Conservation (phyloP, 495 filamentous ascomycete genomes). For the Apodospora peruviana region DNA sequence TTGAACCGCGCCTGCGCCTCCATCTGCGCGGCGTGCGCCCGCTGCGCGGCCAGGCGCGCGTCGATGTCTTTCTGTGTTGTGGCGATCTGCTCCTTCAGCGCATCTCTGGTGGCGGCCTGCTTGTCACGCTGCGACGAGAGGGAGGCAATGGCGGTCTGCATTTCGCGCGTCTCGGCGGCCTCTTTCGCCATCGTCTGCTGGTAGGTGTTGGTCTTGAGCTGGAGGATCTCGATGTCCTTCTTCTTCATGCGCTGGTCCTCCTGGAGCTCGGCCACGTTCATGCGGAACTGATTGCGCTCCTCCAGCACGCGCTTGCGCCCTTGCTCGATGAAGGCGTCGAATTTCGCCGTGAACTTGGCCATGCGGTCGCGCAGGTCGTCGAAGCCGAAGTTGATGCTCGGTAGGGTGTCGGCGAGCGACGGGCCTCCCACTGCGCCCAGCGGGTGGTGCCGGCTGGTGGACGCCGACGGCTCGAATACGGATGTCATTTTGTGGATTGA, state of each 20-base stretch:
- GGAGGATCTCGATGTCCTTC: conserved; percentile 78
- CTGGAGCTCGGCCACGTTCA: conserved; percentile 83
- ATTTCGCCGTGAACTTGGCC: conserved; percentile 84
- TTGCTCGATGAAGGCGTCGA: conserved; percentile 90
- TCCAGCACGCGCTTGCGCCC: conserved; percentile 84
- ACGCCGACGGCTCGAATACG: conserved; percentile 71
- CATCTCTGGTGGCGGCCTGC: conserved; percentile 65
- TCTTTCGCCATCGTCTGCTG: conserved; percentile 80
- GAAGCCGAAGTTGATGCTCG: conserved; percentile 91
- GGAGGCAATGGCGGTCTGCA: conserved; percentile 71
- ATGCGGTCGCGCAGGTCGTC: conserved; percentile 93
- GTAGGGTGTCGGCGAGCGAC: conserved; percentile 70
- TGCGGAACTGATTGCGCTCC: conserved; percentile 88
- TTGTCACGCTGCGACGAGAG: conserved; percentile 72
- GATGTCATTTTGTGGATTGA: conserved; percentile 50
- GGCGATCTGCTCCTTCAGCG: conserved; percentile 70
- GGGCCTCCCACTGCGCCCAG: too few species aligned
- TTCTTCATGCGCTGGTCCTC: conserved; percentile 88
- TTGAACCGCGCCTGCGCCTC: conserved; percentile 80
- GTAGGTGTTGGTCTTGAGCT: conserved; percentile 69
- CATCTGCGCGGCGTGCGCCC: conserved; percentile 52
- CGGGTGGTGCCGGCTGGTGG: conserved; percentile 65
- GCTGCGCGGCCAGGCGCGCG: conserved; percentile 44
- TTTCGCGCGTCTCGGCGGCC: conserved; percentile 78
- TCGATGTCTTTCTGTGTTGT: conserved; percentile 66